phyloP scores from a whole-genome alignment of 176 grass and related monocot species.

The Rhynchospora tenuis region DNA sequence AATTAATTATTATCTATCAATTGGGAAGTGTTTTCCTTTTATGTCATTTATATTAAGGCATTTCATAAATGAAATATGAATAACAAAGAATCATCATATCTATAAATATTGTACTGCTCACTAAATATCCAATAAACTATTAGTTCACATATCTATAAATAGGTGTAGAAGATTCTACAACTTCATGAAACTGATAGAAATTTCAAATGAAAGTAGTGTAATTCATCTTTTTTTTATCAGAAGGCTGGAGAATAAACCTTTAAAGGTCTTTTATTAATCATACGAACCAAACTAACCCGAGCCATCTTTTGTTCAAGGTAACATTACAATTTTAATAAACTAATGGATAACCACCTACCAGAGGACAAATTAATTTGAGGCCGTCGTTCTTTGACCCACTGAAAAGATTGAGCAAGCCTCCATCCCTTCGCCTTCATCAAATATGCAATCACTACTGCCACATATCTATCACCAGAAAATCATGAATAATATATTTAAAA shows the following conservation, averaged over 20 bases:
- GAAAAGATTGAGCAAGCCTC: slow-evolving; percentile 60
- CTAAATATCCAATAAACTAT: background rate
- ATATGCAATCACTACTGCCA: slow-evolving; percentile 73
- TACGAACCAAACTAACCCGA: background rate
- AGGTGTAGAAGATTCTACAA: background rate
- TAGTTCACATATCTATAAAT: background rate
- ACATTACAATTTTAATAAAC: background rate
- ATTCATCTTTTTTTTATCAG: background rate
- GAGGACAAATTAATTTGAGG: slow-evolving; percentile 60
- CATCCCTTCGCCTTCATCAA: slow-evolving; percentile 86
- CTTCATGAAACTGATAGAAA: background rate
- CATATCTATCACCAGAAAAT: slow-evolving; percentile 46
- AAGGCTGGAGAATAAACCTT: background rate
- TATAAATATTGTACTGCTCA: background rate
- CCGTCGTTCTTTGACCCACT: slow-evolving; percentile 80
- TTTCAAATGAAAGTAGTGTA: background rate
- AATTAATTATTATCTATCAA: background rate
- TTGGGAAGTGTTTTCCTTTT: background rate
- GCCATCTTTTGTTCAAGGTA: background rate
- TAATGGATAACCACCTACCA: slow-evolving; percentile 30
- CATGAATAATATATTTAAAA: slow-evolving; percentile 11
- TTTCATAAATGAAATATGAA: background rate
- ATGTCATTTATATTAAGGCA: background rate
- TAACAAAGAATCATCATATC: background rate
- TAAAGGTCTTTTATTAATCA: background rate